Evolutionary conservation across 495 filamentous ascomycete genomes (phyloP).

Genomic region (Friedmanniomyces simplex): DNA sequence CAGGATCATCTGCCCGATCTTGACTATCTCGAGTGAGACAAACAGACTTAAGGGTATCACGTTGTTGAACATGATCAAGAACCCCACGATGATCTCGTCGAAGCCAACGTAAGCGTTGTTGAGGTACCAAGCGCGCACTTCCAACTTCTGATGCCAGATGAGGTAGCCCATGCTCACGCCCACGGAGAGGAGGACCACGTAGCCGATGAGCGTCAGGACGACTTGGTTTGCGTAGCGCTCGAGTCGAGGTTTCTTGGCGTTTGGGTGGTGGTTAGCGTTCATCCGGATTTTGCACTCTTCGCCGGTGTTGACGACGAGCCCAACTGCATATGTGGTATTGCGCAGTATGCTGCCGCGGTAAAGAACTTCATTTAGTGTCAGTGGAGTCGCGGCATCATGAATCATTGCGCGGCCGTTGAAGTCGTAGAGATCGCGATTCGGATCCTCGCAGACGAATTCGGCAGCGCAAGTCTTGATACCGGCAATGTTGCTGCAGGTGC

Average conservation of each 20-base stretch:
- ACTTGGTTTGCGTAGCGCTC: slow-evolving; percentile 78
- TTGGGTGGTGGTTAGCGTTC: slow-evolving; percentile 91
- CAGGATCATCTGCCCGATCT: slow-evolving; percentile 76
- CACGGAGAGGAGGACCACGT: slow-evolving; percentile 66
- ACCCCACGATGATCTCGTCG: slow-evolving; percentile 72
- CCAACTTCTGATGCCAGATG: slow-evolving; percentile 57
- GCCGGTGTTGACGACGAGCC: slow-evolving; percentile 89
- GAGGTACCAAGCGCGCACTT: slow-evolving; percentile 67
- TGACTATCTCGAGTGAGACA: slow-evolving; percentile 92
- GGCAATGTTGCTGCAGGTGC: slow-evolving; percentile 52
- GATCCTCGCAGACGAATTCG: slow-evolving; percentile 72
- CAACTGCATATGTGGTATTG: slow-evolving; percentile 67
- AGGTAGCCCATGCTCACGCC: slow-evolving; percentile 77
- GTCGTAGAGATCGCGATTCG: slow-evolving; percentile 86
- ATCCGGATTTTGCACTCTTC: slow-evolving; percentile 98
- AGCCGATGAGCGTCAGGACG: slow-evolving; percentile 69
- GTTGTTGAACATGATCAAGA: slow-evolving; percentile 91
- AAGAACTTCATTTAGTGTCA: slow-evolving; percentile 78
- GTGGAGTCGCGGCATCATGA: slow-evolving; percentile 59
- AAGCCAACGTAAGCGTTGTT: slow-evolving; percentile 53
- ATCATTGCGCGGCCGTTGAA: slow-evolving; percentile 77
- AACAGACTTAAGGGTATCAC: slow-evolving; percentile 92
- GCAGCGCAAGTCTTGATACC: slow-evolving; percentile 44
- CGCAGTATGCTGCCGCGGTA: slow-evolving; percentile 82
- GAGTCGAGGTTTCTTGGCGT: slow-evolving; percentile 79